Evolutionary conservation across 441 rosid genomes (phyloP).

Genomic region (Erodium moschatum): DNA sequence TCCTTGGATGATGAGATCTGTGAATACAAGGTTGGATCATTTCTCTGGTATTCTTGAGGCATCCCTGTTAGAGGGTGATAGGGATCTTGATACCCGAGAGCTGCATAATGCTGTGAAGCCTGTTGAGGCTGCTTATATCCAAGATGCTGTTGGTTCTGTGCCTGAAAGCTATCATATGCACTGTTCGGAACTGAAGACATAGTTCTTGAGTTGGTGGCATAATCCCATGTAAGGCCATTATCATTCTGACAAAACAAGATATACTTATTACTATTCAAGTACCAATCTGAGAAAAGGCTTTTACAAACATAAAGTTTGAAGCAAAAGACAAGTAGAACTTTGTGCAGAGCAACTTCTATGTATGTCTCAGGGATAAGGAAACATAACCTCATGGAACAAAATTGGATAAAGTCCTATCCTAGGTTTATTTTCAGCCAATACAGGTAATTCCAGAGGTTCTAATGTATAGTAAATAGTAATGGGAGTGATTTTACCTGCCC

Average conservation of each 20-base stretch:
- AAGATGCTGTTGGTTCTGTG: conserved; percentile 23
- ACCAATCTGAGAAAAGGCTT: neutral
- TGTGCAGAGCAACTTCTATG: neutral
- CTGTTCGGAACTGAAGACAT: conserved; percentile 17
- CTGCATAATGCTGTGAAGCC: conserved; percentile 23
- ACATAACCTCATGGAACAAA: neutral
- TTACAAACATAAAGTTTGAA: neutral
- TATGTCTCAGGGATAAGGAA: neutral
- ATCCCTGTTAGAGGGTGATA: conserved; percentile 21
- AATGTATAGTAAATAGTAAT: neutral
- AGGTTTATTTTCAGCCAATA: neutral
- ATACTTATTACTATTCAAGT: neutral
- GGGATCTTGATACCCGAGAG: conserved; percentile 16
- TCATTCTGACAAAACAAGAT: conserved; percentile 23
- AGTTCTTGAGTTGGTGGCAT: conserved; percentile 21
- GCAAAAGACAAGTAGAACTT: neutral
- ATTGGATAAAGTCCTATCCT: neutral
- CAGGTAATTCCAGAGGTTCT: neutral
- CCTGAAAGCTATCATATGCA: conserved; percentile 19
- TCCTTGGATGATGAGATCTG: conserved; percentile 22
- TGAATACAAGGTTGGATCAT: conserved; percentile 16
- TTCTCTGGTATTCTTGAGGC: conserved; percentile 19
- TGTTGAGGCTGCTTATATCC: conserved; percentile 27
- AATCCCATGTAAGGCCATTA: conserved; percentile 20
- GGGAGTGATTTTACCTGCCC: conserved; percentile 29